Base-by-base conservation (phyloP, 2,329 filamentous ascomycete species). In the Colletotrichum sp. region DNA sequence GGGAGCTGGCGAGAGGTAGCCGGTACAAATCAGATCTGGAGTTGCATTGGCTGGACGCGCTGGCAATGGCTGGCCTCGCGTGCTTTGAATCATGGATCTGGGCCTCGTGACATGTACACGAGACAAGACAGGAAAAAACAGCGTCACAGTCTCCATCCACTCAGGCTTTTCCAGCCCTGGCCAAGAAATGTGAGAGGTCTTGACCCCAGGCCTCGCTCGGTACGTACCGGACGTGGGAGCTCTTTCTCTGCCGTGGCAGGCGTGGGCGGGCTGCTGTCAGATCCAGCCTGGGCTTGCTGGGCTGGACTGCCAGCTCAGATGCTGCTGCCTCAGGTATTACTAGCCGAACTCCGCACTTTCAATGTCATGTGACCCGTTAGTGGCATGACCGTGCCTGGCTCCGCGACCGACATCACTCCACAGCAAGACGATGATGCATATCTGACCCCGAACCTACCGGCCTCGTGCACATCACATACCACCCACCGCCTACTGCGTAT, bases 351-450 rank as follows among this genome's bases (percentile, higher is more conserved):
- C 64, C 70, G 34, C 64, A 73, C 28, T 34, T 21, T 36, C 8
- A 0, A 52, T 28, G 49, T 76, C 74, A 76, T 71, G 69, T 76
- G 74, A 76, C 71, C 18, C 12, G 28, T 12, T 39, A 26, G 70
- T 73, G 64, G 74, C 59, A 74, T 69, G 70, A 76, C 68, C 10
- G 55, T 21, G 8, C 24, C 55, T 15, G 30, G 39, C 57, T 65
- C 57, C n/a, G 9, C 26, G 44, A 59, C 57, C 49, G 36, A 74
- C 64, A 69, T 74, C 49, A 66, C 55, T 60, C 28, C 44, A 69
- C 32, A 15, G 34, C 59, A 62, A 18, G 70, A 69, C 30, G 64
- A 76, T 69, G 49, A 74, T 74, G 73, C 30, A 16, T 52, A 44
- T 18, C 39, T 67, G 26, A 57, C 7, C 24, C 16, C 30, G 8